These are phyloP conservation scores for Pyrenophora tritici-repentis DNA, from an alignment of 2,329 filamentous ascomycete genomes.

Conservation along the genomic window DNA sequence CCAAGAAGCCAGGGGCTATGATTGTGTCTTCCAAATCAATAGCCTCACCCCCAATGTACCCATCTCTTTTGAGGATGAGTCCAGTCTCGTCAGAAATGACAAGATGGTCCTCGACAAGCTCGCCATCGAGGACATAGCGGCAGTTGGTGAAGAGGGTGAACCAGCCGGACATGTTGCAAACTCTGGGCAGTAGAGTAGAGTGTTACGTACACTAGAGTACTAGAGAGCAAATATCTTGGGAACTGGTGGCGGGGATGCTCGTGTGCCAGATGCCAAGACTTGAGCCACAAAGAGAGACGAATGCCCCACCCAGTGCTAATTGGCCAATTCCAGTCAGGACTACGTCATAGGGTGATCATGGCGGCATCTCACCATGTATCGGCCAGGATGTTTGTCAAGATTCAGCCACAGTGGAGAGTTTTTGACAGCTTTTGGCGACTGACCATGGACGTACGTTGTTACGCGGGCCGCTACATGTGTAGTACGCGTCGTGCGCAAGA, in stretches of 20 bases:
- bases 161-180: constrained; percentile 46
- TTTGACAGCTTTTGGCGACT: background rate
- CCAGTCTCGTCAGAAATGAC: constrained; percentile 54
- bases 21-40: constrained; percentile 57
- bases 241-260: constrained; percentile 8
- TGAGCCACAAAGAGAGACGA: constrained; percentile 5
- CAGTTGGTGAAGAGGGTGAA: constrained; percentile 55
- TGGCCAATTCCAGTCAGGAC: constrained; percentile 11
- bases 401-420: constrained; percentile 24
- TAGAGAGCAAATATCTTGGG: constrained; percentile 2
- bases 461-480: too few relatives aligned
- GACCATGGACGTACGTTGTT: background rate
- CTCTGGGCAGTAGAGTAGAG: background rate
- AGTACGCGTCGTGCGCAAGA: constrained; percentile 10
- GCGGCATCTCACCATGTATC: constrained; percentile 11
- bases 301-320: constrained; percentile 14
- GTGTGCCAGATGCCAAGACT: constrained; percentile 2
- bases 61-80: constrained; percentile 49
- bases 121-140: constrained; percentile 51
- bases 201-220: background rate
- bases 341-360: constrained; percentile 24
- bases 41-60: constrained; percentile 52
- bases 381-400: constrained; percentile 10
- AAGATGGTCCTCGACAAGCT: constrained; percentile 51
- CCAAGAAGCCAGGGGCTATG: constrained; percentile 60